Base-by-base conservation (phyloP, 225 moss, liverwort and hornwort species). In the Physcomitrium patens region DNA sequence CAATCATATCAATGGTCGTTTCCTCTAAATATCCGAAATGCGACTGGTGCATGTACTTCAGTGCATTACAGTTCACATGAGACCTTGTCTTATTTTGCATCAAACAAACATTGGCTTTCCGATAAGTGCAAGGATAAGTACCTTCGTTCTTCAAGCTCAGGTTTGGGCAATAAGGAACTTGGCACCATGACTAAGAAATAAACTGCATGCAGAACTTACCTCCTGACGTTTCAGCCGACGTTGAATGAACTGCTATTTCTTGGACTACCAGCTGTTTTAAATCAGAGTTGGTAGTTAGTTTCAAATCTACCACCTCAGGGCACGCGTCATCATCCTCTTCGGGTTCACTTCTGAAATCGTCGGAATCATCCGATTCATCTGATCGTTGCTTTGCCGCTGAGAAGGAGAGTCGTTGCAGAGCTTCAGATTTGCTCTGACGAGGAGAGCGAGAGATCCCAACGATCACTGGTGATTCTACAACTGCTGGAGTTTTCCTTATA, bases 391-490 rank as follows among this genome's bases (percentile, higher is more conserved):
- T 85, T 62, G 85, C 85, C 63, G 83, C 82, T 65, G 85, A 88
- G 23, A 76, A 72, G 28, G 82, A 72, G 52, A 88, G 80, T 49
- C 82, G 80, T 15, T 58, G 67, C 61, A 88, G 75, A 70, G 88
- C 88, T 76, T 85, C 88, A 67, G 85, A 80, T 76, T 88, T 88
- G 67, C 85, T 85, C 64, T 88, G 82, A 9, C 85, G 88, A 24
- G 80, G 78, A 55, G 88, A 85, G 59, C 88, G 82, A 31, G 85
- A 70, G 63, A 80, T 43, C 63, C 70, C 80, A 49, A 80, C 72
- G 41, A 78, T 26, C 28, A 78, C 65, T 17, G 88, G 83, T 17
- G 85, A 80, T 67, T 80, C 76, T 15, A 58, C 78, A 49, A 76
- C 58, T 78, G 77, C 65, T 66, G 27, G 57, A 70, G 70, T 9